phyloP scores from a whole-genome alignment of 208 protist genomes.

The Leishmania turanica region DNA sequence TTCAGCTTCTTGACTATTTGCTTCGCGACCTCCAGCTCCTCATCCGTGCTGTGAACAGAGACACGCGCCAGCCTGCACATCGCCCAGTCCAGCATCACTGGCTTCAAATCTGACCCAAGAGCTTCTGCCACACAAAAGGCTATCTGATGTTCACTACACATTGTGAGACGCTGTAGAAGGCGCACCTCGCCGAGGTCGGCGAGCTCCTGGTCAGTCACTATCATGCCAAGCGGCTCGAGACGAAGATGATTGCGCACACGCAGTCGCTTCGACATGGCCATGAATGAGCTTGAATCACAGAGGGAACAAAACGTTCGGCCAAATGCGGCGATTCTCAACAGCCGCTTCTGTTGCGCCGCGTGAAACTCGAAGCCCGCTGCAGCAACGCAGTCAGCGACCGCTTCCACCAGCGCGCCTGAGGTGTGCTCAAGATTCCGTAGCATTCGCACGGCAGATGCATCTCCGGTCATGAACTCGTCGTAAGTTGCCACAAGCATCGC shows the following conservation, averaged over 20 bases:
- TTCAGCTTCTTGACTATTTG: conserved; percentile 59
- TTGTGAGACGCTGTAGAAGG: conserved; percentile 79
- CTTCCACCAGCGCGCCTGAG: conserved; percentile 50
- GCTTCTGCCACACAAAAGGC: conserved; percentile 80
- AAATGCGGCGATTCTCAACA: conserved; percentile 93
- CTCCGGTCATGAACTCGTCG: conserved; percentile 82
- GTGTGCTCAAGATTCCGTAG: conserved; percentile 67
- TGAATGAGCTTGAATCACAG: conserved; percentile 84
- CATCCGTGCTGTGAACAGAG: conserved; percentile 10
- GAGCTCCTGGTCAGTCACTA: conserved; percentile 91
- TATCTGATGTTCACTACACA: conserved; percentile 84
- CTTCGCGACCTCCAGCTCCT: conserved; percentile 40
- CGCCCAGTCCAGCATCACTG: conserved; percentile 94
- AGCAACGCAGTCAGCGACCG: conserved; percentile 89
- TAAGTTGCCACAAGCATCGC: conserved; percentile 70
- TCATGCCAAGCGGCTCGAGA: conserved; percentile 71
- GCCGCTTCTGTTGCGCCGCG: conserved; percentile 69
- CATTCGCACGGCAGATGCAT: conserved; percentile 67
- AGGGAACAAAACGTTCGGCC: conserved; percentile 93
- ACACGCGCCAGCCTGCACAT: conserved; percentile 77
- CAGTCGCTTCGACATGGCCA: conserved; percentile 73
- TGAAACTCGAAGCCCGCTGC: conserved; percentile 89
- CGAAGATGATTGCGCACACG: conserved; percentile 91
- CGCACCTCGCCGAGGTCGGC: conserved; percentile 48
- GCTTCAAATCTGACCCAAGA: conserved; percentile 63